Evolutionary conservation across 1,284 basidiomycete species (phyloP).

Genomic region (Serendipita sp.): DNA sequence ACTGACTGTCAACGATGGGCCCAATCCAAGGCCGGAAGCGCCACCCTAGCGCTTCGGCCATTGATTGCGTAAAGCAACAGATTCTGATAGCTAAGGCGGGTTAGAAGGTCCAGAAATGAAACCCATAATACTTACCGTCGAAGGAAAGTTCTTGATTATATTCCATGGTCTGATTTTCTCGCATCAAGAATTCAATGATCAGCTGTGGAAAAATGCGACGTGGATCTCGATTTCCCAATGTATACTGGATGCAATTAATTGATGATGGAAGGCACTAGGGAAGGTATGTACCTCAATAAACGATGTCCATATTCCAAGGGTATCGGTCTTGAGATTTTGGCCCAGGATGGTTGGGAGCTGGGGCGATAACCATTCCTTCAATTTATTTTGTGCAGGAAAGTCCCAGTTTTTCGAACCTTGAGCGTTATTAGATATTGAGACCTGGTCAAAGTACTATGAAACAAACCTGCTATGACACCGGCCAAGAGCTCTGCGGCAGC

Average conservation of each 20-base stretch:
- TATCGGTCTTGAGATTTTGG: slow-evolving; percentile 51
- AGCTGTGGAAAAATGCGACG: slow-evolving; percentile 52
- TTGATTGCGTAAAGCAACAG: slow-evolving; percentile 43
- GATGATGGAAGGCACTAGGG: not conserved
- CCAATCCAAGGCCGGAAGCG: slow-evolving; percentile 69
- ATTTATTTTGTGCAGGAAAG: slow-evolving; percentile 42
- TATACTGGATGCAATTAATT: slow-evolving; percentile 31
- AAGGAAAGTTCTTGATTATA: slow-evolving; percentile 66
- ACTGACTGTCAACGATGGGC: slow-evolving; percentile 40
- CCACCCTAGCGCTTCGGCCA: slow-evolving; percentile 62
- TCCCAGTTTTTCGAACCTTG: slow-evolving; percentile 84
- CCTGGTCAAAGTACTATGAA: not conserved
- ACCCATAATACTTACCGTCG: slow-evolving; percentile 26
- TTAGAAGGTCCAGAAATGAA: not conserved
- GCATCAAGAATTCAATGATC: slow-evolving; percentile 58
- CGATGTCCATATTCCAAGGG: slow-evolving; percentile 49
- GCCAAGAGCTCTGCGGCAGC: slow-evolving; percentile 78
- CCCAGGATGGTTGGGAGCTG: slow-evolving; percentile 55
- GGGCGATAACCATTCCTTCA: slow-evolving; percentile 76
- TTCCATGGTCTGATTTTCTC: slow-evolving; percentile 48
- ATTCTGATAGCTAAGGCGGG: slow-evolving; percentile 33
- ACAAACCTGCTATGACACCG: slow-evolving; percentile 52
- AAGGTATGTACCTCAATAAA: slow-evolving; percentile 44
- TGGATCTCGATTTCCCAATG: slow-evolving; percentile 71
- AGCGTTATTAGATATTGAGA: not conserved